Evolutionary conservation across 1,139 yeast species (phyloP).

Genomic region (Blastobotrys serpentis): DNA sequence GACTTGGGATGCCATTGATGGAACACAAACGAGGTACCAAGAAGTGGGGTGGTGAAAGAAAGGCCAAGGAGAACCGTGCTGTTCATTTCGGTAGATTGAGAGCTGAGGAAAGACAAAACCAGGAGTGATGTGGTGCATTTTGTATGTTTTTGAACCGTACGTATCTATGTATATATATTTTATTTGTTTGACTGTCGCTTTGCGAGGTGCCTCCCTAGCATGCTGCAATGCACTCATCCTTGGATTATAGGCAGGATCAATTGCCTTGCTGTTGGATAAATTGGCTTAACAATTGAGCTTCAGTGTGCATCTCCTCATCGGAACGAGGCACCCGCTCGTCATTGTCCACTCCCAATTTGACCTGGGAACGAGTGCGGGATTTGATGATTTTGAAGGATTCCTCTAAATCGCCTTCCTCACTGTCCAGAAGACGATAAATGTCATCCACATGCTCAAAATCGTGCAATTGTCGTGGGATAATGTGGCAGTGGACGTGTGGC

Average conservation of each 20-base stretch:
- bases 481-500: conserved; percentile 90
- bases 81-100: conserved; percentile 49
- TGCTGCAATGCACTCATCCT: too few relatives aligned
- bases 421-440: conserved; percentile 62
- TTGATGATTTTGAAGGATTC: conserved; percentile 36
- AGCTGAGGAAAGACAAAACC: conserved; percentile 23
- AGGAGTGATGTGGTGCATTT: too few relatives aligned
- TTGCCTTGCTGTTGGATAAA: conserved; percentile 46
- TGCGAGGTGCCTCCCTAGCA: too few relatives aligned
- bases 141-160: too few relatives aligned
- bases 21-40: conserved; percentile 69
- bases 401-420: conserved; percentile 45
- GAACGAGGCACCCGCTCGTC: conserved; percentile 46
- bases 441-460: conserved; percentile 62
- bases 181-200: too few relatives aligned
- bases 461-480: conserved; percentile 73
- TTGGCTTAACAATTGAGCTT: conserved; percentile 53
- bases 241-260: too few relatives aligned
- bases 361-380: conserved; percentile 32
- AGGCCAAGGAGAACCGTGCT: conserved; percentile 66
- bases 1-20: conserved; percentile 56
- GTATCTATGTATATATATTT: conserved; percentile 11
- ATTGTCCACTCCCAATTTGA: conserved; percentile 41
- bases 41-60: conserved; percentile 87
- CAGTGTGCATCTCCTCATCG: conserved; percentile 60